phyloP scores from a whole-genome alignment of 345 rosid species.

The Citrus sp. region DNA sequence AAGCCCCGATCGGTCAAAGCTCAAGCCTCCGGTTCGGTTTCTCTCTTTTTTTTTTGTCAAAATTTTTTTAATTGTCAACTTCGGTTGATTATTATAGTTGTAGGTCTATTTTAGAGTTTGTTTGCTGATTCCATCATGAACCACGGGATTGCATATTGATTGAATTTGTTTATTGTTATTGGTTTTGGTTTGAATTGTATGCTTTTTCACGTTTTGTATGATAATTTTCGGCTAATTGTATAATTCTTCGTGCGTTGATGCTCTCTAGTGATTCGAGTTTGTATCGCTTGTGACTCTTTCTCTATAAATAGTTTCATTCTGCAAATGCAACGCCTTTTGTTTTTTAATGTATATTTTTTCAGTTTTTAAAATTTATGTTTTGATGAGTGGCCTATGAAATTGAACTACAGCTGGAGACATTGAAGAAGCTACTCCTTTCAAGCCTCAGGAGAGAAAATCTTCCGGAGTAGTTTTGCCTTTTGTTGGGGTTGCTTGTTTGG shows the following conservation, averaged over 20 bases:
- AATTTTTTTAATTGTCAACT: background rate
- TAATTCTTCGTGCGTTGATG: too few relatives aligned
- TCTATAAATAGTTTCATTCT: too few relatives aligned
- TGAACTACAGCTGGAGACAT: constrained; percentile 56
- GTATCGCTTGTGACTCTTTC: too few relatives aligned
- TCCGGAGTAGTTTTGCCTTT: constrained; percentile 81
- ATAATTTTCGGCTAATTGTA: background rate
- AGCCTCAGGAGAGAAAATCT: constrained; percentile 45
- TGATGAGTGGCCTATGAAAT: constrained; percentile 6
- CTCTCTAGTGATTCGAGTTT: too few relatives aligned
- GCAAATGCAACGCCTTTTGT: too few relatives aligned
- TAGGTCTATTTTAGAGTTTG: background rate
- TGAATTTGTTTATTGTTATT: background rate
- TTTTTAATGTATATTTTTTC: background rate
- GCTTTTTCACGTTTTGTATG: background rate
- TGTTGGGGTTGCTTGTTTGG: constrained; percentile 94
- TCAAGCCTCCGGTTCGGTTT: constrained; percentile 65
- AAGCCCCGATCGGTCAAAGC: constrained; percentile 62
- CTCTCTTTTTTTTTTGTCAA: too few relatives aligned
- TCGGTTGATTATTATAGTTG: background rate
- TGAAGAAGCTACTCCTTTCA: constrained; percentile 52
- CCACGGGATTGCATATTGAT: background rate
- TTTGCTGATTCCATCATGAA: background rate
- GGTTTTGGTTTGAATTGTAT: background rate
- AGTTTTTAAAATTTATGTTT: background rate